These are phyloP conservation scores for Phaseolus lunatus DNA, from an alignment of 306 rosid genomes.

Conservation along the genomic window DNA sequence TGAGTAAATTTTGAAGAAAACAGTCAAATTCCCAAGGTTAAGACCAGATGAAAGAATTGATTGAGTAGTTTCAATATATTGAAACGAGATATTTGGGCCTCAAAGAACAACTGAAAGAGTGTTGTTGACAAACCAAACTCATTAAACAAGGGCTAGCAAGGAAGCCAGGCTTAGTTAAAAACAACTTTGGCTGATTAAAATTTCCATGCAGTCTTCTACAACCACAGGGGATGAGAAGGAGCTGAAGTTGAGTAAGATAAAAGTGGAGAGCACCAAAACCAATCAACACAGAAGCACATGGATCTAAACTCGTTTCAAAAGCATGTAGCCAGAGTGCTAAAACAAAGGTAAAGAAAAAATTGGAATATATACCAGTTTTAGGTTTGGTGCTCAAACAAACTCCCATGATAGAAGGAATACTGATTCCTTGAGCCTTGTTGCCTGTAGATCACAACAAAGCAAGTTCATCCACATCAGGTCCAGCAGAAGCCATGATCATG, in stretches of 20 bases:
- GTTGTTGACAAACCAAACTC: not conserved
- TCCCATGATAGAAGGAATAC: constrained; percentile 59
- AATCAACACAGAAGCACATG: constrained; percentile 11
- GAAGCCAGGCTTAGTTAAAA: constrained; percentile 3
- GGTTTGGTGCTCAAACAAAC: constrained; percentile 53
- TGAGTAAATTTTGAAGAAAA: not conserved
- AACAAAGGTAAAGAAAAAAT: not conserved
- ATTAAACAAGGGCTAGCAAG: constrained; percentile 1
- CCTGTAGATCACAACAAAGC: constrained; percentile 49
- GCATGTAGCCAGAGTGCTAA: not conserved
- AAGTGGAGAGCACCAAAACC: constrained; percentile 19
- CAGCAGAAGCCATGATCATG: constrained; percentile 30
- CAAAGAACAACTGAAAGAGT: not conserved
- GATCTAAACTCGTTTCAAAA: constrained; percentile 1
- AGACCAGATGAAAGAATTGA: not conserved
- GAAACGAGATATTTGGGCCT: constrained; percentile 4
- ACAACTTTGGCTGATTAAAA: not conserved
- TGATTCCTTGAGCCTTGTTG: constrained; percentile 37
- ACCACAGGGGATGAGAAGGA: not conserved
- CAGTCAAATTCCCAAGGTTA: not conserved
- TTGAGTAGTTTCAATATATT: not conserved
- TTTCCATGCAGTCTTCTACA: not conserved
- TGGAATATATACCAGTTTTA: constrained; percentile 42
- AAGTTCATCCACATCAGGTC: not conserved
- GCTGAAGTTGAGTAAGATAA: constrained; percentile 4